Evolutionary conservation across 129 eudicot genomes (phyloP).

Genomic region (Tagetes erecta): DNA sequence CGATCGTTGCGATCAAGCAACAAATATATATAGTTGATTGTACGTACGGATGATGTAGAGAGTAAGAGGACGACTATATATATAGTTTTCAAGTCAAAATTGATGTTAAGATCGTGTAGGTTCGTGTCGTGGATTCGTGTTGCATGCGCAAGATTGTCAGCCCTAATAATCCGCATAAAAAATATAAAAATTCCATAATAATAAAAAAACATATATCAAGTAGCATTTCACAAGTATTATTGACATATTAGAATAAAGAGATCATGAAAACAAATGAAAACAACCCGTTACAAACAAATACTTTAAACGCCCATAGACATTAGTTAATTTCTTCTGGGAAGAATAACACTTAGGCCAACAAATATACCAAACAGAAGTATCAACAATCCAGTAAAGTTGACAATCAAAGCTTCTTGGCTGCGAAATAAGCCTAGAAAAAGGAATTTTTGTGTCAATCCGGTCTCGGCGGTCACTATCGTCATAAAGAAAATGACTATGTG

Average conservation of each 20-base stretch:
- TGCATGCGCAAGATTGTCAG: too few relatives aligned
- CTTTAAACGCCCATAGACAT: neutral
- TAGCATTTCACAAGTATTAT: neutral
- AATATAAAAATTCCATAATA: too few relatives aligned
- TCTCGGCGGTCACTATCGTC: constrained; percentile 55
- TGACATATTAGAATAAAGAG: neutral
- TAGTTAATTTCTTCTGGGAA: constrained; percentile 36
- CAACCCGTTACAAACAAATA: neutral
- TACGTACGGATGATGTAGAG: too few relatives aligned
- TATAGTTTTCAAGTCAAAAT: too few relatives aligned
- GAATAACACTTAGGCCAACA: constrained; percentile 50
- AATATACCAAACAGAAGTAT: constrained; percentile 54
- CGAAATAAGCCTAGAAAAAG: constrained; percentile 29
- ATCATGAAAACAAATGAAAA: neutral
- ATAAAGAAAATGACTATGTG: constrained; percentile 49
- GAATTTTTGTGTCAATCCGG: constrained; percentile 57
- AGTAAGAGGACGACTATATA: too few relatives aligned
- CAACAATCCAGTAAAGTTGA: constrained; percentile 67
- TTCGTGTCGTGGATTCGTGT: too few relatives aligned
- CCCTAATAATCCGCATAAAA: too few relatives aligned
- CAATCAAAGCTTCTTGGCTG: constrained; percentile 59
- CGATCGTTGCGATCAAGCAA: too few relatives aligned
- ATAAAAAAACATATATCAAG: too few relatives aligned
- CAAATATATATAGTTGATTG: too few relatives aligned
- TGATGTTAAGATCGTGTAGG: too few relatives aligned